phyloP scores from a whole-genome alignment of 441 rosid genomes.

The Erodium chrysanthum region DNA sequence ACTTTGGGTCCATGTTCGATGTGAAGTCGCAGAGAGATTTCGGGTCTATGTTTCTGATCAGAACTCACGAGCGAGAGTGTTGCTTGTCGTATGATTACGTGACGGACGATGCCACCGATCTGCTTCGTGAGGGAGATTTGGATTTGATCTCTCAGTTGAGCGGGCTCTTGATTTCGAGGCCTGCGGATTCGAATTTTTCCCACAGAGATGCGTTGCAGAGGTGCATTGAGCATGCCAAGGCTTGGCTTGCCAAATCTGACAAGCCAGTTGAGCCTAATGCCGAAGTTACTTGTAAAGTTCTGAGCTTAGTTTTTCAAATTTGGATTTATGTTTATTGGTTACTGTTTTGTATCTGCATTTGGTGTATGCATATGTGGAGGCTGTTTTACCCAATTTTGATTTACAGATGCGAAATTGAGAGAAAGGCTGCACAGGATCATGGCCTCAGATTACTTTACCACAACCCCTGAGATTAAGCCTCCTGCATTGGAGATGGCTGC shows the following conservation, averaged over 20 bases:
- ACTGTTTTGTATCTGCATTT: background rate
- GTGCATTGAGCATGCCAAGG: slow-evolving; percentile 55
- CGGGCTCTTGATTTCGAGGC: slow-evolving; percentile 55
- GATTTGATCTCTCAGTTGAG: slow-evolving; percentile 53
- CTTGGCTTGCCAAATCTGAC: slow-evolving; percentile 58
- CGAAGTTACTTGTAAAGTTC: slow-evolving; percentile 44
- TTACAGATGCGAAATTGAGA: slow-evolving; percentile 55
- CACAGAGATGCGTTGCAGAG: slow-evolving; percentile 67
- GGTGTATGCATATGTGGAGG: background rate
- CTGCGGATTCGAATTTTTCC: slow-evolving; percentile 51
- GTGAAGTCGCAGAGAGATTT: slow-evolving; percentile 75
- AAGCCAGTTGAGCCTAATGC: slow-evolving; percentile 42
- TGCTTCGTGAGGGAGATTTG: slow-evolving; percentile 65
- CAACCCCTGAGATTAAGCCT: slow-evolving; percentile 67
- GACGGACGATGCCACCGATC: slow-evolving; percentile 76
- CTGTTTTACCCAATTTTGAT: background rate
- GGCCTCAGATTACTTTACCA: slow-evolving; percentile 69
- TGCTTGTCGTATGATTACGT: slow-evolving; percentile 85
- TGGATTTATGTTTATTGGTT: background rate
- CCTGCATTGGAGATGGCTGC: slow-evolving; percentile 56
- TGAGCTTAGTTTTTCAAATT: background rate
- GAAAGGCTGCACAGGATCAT: slow-evolving; percentile 66
- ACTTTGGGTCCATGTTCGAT: slow-evolving; percentile 70
- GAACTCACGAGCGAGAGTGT: slow-evolving; percentile 75
- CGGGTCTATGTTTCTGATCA: slow-evolving; percentile 61